Percentiles rank a stretch among this genome's conserved stretches.
These are phyloP conservation scores for Hypocreales sp. DNA, from an alignment of 2,329 filamentous ascomycete species.

Conservation along the genomic window DNA sequence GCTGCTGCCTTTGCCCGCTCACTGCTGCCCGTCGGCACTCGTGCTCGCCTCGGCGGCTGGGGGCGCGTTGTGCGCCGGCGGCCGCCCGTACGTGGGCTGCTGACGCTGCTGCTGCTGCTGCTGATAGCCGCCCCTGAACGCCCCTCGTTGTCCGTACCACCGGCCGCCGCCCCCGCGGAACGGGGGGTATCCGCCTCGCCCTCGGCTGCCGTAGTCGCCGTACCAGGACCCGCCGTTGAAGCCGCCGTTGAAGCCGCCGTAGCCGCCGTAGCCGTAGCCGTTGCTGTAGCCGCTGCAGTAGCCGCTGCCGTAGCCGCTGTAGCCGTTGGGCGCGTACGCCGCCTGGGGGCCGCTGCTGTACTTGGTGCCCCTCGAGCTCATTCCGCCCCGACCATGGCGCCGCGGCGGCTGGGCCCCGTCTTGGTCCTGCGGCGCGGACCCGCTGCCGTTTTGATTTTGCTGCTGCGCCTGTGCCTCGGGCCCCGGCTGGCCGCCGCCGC, in stretches of 20 bases:
- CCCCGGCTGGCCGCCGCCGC: too few relatives aligned
- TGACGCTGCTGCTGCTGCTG: too few relatives aligned
- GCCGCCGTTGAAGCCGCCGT: too few relatives aligned
- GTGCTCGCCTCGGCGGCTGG: too few relatives aligned
- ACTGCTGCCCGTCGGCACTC: background rate
- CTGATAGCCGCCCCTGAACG: background rate
- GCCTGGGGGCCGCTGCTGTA: background rate
- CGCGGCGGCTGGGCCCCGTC: background rate
- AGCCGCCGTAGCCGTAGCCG: background rate
- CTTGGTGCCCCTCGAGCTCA: too few relatives aligned
- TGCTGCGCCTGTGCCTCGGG: background rate
- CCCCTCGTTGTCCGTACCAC: constrained; percentile 1
- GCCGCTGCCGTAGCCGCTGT: too few relatives aligned
- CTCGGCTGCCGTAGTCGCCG: constrained; percentile 5
- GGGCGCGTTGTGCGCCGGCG: background rate
- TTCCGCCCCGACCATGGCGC: too few relatives aligned
- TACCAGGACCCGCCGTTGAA: constrained; percentile 3
- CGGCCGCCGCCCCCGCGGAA: constrained; percentile 2
- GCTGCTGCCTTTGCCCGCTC: too few relatives aligned
- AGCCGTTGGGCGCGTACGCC: background rate
- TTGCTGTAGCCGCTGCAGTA: too few relatives aligned
- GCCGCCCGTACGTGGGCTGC: constrained; percentile 1
- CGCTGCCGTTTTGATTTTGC: background rate
- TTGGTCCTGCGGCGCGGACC: background rate
- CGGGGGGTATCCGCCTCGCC: constrained; percentile 4